phyloP scores from a whole-genome alignment of 805 yeast genomes.

The Saturnispora halmiae region DNA sequence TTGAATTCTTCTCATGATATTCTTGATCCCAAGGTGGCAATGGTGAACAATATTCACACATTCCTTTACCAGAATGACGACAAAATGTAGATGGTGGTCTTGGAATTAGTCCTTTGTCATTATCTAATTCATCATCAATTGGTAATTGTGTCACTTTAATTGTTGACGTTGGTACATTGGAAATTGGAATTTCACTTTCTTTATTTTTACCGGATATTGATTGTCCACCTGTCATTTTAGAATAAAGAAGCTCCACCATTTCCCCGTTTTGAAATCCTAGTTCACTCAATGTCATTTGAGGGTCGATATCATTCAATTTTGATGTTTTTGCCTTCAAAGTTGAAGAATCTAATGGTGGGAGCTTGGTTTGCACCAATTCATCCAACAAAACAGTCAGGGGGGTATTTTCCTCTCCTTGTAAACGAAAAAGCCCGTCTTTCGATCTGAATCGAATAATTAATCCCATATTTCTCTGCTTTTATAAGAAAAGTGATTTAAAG shows the following conservation, averaged over 20 bases:
- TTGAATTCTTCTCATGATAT: slow-evolving; percentile 63
- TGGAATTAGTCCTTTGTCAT: slow-evolving; percentile 60
- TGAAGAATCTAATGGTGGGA: slow-evolving; percentile 22
- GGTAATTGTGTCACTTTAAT: slow-evolving; percentile 37
- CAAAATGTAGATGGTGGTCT: slow-evolving; percentile 59
- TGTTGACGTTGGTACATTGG: slow-evolving; percentile 7
- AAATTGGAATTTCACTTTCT: neutral
- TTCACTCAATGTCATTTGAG: slow-evolving; percentile 26
- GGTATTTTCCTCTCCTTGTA: slow-evolving; percentile 29
- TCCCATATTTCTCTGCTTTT: neutral
- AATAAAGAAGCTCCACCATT: slow-evolving; percentile 39
- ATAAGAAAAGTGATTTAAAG: neutral
- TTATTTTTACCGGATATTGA: slow-evolving; percentile 13
- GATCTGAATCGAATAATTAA: slow-evolving; percentile 72
- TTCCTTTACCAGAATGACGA: slow-evolving; percentile 84
- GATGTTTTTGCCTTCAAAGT: slow-evolving; percentile 3
- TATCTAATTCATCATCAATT: slow-evolving; percentile 60
- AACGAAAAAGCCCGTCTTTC: slow-evolving; percentile 74
- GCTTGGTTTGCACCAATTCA: slow-evolving; percentile 22
- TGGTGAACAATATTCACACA: slow-evolving; percentile 97
- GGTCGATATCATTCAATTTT: slow-evolving; percentile 3
- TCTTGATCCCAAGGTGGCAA: slow-evolving; percentile 88
- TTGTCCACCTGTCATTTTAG: slow-evolving; percentile 10
- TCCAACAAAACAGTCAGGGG: slow-evolving; percentile 20
- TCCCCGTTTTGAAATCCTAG: slow-evolving; percentile 54